Evolutionary conservation across 208 protist genomes (phyloP), one percentile per base, ranked within the genome.

Genomic region (Crithidia expoeki): DNA sequence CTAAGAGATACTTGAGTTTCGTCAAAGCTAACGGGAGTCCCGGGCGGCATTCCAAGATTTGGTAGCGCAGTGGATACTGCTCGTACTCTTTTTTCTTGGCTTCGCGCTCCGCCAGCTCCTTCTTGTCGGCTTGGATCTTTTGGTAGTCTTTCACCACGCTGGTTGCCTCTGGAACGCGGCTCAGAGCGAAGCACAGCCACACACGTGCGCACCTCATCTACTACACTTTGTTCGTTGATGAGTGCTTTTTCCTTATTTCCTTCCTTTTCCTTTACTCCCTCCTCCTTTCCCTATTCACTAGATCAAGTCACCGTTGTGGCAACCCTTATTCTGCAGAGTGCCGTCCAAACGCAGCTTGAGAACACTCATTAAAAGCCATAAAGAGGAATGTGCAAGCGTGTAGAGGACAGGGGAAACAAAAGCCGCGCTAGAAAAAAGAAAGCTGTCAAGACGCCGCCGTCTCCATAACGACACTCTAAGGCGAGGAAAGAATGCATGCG

Each of bases 1-100:
- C 87, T 25, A 95, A 58, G 23, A 95, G 71, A 63, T 95, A 95
- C 72, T 92, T 95, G 11, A 95, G 65, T 63, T 95, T 95, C 14
- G 83, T 90, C 25, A 92, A 49, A 1, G 87, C 90, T 17, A 95
- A 72, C 2, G 86, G 86, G 14, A 92, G 66, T 12, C 90, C 90
- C 4, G 90, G 90, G 14, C 74, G 78, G 68, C 86, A 92, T 53
- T 93, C 84, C 25, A 95, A 59, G 11, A 95, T 66, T 51, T 90
- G 90, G 70, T 95, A 95, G 27, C 90, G 86, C 36, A 95, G 65
- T 0, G 90, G 90, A 61, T 83, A 91, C 32, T 81, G 63, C 40
- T 61, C 79, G 66, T 84, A 84, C 59, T 90, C 82, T 59, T 82
- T 76, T n/a, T 65, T 56, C 58, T 85, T 95, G 11, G 69, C 61